Evolutionary conservation across 495 filamentous ascomycete genomes (phyloP).

Genomic region (Penicillium goetzii): DNA sequence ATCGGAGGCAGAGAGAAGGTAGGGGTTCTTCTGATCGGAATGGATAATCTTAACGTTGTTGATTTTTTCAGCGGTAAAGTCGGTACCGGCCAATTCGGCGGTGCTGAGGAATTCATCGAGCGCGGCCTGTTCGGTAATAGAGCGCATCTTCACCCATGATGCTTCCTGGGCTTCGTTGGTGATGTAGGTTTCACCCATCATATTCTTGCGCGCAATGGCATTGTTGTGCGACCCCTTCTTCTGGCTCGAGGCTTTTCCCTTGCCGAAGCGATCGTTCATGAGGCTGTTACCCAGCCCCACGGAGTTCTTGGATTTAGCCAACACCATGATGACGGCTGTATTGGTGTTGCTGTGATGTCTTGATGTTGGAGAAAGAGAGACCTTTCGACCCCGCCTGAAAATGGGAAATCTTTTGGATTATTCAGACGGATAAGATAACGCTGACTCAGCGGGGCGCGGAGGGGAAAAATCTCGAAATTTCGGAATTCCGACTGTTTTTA

Average conservation of each 20-base stretch:
- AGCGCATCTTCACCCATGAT: conserved; percentile 83
- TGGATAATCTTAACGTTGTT: conserved; percentile 99
- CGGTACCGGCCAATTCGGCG: conserved; percentile 93
- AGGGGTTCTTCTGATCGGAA: conserved; percentile 91
- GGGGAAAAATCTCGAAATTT: conserved; percentile 9
- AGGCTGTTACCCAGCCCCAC: conserved; percentile 91
- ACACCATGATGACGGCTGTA: conserved; percentile 68
- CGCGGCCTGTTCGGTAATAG: conserved; percentile 94
- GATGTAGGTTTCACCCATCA: conserved; percentile 51
- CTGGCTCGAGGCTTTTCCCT: conserved; percentile 77
- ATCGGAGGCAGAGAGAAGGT: conserved; percentile 84
- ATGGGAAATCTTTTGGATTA: conserved; percentile 41
- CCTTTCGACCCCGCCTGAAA: conserved; percentile 33
- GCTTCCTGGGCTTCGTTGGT: conserved; percentile 53
- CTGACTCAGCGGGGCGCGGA: conserved; percentile 26
- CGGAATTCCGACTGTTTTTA: background rate
- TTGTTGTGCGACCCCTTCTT: conserved; percentile 69
- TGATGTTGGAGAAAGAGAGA: conserved; percentile 21
- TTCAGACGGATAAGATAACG: conserved; percentile 43
- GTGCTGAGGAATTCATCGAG: conserved; percentile 86
- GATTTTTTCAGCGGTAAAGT: conserved; percentile 98
- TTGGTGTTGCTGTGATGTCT: conserved; percentile 9
- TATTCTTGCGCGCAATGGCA: conserved; percentile 47
- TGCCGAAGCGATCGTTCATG: conserved; percentile 93
- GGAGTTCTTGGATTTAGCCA: conserved; percentile 92